phyloP scores from a whole-genome alignment of 2,329 filamentous ascomycete species.

The Scopulariopsis brevicaulis region DNA sequence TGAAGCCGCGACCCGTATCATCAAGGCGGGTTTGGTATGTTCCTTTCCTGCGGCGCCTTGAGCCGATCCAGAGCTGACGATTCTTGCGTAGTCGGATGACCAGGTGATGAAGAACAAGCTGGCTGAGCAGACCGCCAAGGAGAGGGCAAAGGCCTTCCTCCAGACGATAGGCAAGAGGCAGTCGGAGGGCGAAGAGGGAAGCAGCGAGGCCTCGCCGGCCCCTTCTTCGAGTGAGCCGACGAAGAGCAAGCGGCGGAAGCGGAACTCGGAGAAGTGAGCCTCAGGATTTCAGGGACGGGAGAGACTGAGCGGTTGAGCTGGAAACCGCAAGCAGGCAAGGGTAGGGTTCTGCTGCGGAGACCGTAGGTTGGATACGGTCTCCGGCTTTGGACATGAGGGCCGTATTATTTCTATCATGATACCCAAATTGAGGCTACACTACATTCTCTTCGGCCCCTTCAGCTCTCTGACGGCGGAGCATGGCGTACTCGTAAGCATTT shows the following conservation, averaged over 20 bases:
- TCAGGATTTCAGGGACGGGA: background rate
- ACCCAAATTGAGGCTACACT: background rate
- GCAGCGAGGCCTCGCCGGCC: background rate
- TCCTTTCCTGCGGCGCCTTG: background rate
- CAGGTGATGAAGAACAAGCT: conserved; percentile 39
- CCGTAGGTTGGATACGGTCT: background rate
- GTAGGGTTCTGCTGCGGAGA: background rate
- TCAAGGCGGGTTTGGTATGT: conserved; percentile 67
- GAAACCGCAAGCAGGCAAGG: background rate
- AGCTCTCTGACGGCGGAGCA: too few species aligned
- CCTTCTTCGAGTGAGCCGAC: conserved; percentile 10
- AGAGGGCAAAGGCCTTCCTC: conserved; percentile 38
- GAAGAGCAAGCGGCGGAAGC: conserved; percentile 17
- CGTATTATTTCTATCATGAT: background rate
- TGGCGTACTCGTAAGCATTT: too few species aligned
- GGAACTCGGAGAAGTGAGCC: conserved; percentile 5
- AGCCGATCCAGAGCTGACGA: background rate
- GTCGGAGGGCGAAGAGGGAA: background rate
- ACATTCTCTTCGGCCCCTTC: background rate
- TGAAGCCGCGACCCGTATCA: conserved; percentile 67
- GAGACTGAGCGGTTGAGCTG: background rate
- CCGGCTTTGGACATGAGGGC: background rate
- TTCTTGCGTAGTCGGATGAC: conserved; percentile 30
- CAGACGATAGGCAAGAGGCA: conserved; percentile 25
- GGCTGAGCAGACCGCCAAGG: conserved; percentile 43